Base-by-base conservation (phyloP, 1,139 yeast genomes). In the Pichia sp. region DNA sequence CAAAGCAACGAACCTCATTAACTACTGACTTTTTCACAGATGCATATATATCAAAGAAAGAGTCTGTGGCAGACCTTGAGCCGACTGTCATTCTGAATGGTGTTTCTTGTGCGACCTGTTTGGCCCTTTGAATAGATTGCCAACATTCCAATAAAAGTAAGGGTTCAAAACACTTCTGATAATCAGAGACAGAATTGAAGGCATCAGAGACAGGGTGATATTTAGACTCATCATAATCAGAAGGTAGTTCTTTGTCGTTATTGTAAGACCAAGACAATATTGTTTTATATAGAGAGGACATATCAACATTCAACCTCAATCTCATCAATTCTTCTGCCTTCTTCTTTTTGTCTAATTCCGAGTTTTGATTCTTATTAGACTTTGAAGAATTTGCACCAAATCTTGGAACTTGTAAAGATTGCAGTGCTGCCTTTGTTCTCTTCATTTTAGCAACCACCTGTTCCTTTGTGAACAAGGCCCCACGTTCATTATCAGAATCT, bases 11-110 rank as follows among this genome's bases (percentile, higher is more conserved):
- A 45, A 81, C 67, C 1, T 82, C 85, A 15, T 73, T 70, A n/a
- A 87, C 62, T 8, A 75, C 75, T 0, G 75, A 66, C 58, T 81
- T 82, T 30, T 81, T 78, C 30, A 88, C 75, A 0, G 95, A 84
- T n/a, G 90, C 87, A 69, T 85, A 88, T 1, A 93, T 86, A 65
- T 93, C 99, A 65, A 86, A 88, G 64, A 92, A 93, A 4, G 88
- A 87, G 64, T 92, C 96, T 29, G 89, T 87, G 1, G 89, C 83
- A 3, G 90, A 80, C 62, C 97, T 79, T 47, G 90, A 87, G 11
- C 96, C 97, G 42, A 90, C 73, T 6, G 80, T 73, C 7, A 92
- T 65, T 45, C 80, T 79, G 67, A 93, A 86, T 0, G 96, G 92
- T 7, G 66, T 70, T 57, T 82, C 84, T 32, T 80, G 81, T 1